Conservation (phyloP, 306 rosid species). For the Lotus japonicus region DNA sequence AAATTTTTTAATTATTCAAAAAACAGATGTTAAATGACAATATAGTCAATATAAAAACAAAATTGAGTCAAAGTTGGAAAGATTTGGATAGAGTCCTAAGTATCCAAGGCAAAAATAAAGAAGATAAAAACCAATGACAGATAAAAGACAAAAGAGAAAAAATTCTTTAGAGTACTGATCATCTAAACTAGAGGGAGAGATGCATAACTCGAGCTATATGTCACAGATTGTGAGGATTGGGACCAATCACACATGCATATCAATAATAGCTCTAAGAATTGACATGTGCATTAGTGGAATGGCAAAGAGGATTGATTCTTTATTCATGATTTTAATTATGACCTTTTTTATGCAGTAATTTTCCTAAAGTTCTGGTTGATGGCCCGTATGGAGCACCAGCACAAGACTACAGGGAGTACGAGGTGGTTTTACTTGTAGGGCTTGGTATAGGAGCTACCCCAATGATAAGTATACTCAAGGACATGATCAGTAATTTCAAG, state of each 20-base stretch:
- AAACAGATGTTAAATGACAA: background rate
- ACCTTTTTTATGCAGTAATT: conserved; percentile 6
- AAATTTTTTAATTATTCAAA: background rate
- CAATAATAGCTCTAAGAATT: background rate
- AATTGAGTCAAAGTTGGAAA: too few relatives aligned
- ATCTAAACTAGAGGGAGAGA: background rate
- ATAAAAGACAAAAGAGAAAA: too few relatives aligned
- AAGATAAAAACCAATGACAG: too few relatives aligned
- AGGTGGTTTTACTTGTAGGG: conserved; percentile 62
- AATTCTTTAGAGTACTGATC: too few relatives aligned
- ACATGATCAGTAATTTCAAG: conserved; percentile 48
- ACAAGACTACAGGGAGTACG: conserved; percentile 59
- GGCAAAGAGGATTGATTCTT: background rate
- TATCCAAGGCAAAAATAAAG: background rate
- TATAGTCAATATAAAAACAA: too few relatives aligned
- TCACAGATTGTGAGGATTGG: background rate
- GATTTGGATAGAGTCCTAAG: too few relatives aligned
- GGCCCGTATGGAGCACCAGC: conserved; percentile 81
- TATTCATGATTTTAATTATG: background rate
- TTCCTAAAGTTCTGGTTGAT: conserved; percentile 51
- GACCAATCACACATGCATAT: background rate
- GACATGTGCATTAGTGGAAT: background rate
- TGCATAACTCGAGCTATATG: background rate
- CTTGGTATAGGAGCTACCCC: conserved; percentile 77
- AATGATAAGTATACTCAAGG: conserved; percentile 68